Evolutionary conservation across 1,284 basidiomycete species (phyloP), one percentile per base, ranked within the genome.

Genomic region (Cryptococcus sp.): DNA sequence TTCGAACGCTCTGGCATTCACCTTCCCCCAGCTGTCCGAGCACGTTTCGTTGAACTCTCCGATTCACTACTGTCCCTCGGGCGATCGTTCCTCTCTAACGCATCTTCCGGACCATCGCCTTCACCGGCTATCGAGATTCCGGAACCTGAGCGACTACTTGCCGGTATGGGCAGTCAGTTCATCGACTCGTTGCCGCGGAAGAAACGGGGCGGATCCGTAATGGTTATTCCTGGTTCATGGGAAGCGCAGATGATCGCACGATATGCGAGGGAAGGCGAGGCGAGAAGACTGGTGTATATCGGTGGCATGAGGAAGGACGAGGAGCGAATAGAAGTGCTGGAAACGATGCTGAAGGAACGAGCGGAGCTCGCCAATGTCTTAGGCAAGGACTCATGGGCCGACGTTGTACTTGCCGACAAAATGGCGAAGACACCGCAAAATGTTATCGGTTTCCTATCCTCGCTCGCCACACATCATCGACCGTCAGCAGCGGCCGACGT

Each of bases 1-100:
- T 99, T 99, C 79, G 92, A 97, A 74, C 95, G 94, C 76, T 96
- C 93, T 7, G 95, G 93, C 0, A 96, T 99, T 65, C 85, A 95
- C 73, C 83, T 98, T 5, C 89, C 93, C 8, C 85, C 88, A 0
- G 81, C 82, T 2, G 83, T 91, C 65, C 85, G 95, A 25, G 82
- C 86, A 43, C 85, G 85, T 51, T 97, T 98, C 65, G 93, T 99
- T 15, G 83, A 87, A 3, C 82, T 98, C 13, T 94, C 91, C n/a
- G 91, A 94, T 37, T 88, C 91, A 50, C 91, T 98, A 58, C 81
- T 96, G n/a, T 82, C 87, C 0, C 86, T 97, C 8, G 93, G 93
- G 6, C 85, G 94, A 15, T 83, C 87, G 55, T 98, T 98, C 71
- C 81, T 95, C 0, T 72, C 81, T 17, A 87, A 91, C 50, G 84